Percentiles rank a stretch among this genome's conserved stretches.
These are phyloP conservation scores for Amauroascus niger DNA, from an alignment of 2,329 filamentous ascomycete species.

Conservation along the genomic window DNA sequence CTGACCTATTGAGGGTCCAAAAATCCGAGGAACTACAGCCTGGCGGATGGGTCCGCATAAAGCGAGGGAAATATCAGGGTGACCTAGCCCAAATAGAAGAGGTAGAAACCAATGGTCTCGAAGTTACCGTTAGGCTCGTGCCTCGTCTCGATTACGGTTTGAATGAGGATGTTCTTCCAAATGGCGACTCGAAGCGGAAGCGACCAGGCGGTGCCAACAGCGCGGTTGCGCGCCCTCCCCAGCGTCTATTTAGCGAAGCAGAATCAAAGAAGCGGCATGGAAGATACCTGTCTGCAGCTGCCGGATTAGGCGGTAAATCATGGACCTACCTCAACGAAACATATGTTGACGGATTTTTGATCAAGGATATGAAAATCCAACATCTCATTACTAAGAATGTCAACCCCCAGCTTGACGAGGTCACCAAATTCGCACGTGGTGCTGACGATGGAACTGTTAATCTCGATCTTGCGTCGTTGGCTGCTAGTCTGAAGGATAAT, in stretches of 20 bases:
- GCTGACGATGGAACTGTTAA: constrained; percentile 89
- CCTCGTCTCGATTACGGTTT: constrained; percentile 86
- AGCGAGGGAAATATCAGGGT: constrained; percentile 68
- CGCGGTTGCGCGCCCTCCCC: constrained; percentile 63
- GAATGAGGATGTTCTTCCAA: constrained; percentile 61
- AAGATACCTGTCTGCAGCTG: constrained; percentile 47
- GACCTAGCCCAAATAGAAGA: constrained; percentile 89
- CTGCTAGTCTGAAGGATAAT: constrained; percentile 77
- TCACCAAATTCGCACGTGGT: constrained; percentile 83
- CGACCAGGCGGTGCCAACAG: constrained; percentile 45
- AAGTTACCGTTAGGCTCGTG: constrained; percentile 77
- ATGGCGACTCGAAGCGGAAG: constrained; percentile 66
- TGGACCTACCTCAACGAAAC: constrained; percentile 83
- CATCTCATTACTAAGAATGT: constrained; percentile 78
- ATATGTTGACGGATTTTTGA: constrained; percentile 84
- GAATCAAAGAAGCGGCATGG: constrained; percentile 85
- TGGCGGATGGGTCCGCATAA: constrained; percentile 85
- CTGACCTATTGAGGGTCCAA: constrained; percentile 80
- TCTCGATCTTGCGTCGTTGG: constrained; percentile 80
- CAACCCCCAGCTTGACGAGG: constrained; percentile 86
- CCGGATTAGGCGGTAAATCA: constrained; percentile 51
- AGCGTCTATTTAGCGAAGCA: constrained; percentile 81
- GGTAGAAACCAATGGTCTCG: constrained; percentile 83
- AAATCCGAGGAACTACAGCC: constrained; percentile 78
- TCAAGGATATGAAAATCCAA: constrained; percentile 89